Evolutionary conservation across 306 rosid species (phyloP), one percentile per base, ranked within the genome.

Genomic region (Cicer chorassanicum): DNA sequence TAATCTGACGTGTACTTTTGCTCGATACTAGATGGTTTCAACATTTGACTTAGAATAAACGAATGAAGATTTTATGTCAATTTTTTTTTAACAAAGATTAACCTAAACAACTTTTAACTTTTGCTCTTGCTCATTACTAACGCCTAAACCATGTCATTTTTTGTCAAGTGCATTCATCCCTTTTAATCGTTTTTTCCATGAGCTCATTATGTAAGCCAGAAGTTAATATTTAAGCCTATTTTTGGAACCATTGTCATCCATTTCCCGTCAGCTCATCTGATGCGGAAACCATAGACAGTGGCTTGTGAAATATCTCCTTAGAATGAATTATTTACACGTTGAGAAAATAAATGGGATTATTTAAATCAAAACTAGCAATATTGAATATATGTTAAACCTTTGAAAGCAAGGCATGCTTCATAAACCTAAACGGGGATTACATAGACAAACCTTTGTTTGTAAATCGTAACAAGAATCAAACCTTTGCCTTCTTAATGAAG

Each of bases 1-100:
- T 62, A 24, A 56, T 24, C 44, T 65, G 65, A 8, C 43, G 49
- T 68, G 21, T 65, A 50, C 21, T 39, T 19, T 55, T 72, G 59
- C 38, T 45, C n/a, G 5, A 15, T 65, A 11, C 18, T 43, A n/a
- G 11, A 1, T 9, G 53, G n/a, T 34, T 71, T 16, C 19, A 74
- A 13, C 68, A 24, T 15, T 34, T 48, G 64, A 44, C 69, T 48
- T 38, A n/a, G 10, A 45, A 42, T 55, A 8, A 36, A 4, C 8
- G 29, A 53, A 29, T 29, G 4, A 29, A 29, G 36, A 29, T 29
- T 29, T 24, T 24, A 0, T 29, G 36, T 29, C 5, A 29, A 29
- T 3, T 29, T 29, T 29, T 3, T 29, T 29, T 29, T 29, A 29
- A 29, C 73, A n/a, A 41, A 19, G 34, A 19, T 21, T 65, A 21